Evolutionary conservation across 106 monocot species (phyloP).

Genomic region (Narthecium ossifragum): DNA sequence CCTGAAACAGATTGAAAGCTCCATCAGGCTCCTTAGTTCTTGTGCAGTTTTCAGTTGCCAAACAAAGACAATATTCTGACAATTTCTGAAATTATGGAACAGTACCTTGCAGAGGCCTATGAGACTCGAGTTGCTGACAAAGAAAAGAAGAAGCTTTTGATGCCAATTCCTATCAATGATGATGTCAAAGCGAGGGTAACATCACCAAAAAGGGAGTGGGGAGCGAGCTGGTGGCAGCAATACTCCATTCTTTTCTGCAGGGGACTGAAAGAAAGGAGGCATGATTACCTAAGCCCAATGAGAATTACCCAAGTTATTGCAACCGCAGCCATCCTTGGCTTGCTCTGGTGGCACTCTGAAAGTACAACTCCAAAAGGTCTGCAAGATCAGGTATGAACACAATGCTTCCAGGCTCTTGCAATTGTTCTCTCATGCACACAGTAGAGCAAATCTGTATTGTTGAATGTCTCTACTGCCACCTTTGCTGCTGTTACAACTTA

Average conservation of each 20-base stretch:
- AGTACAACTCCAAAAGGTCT: conserved; percentile 49
- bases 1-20: too few relatives aligned
- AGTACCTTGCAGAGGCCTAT: conserved; percentile 86
- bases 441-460: too few relatives aligned
- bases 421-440: too few relatives aligned
- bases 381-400: conserved; percentile 66
- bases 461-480: too few relatives aligned
- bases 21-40: too few relatives aligned
- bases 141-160: conserved; percentile 44
- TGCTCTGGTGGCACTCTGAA: conserved; percentile 90
- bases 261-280: conserved; percentile 78
- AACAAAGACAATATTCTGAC: background rate
- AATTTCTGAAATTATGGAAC: conserved; percentile 17
- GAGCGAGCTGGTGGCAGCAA: conserved; percentile 78
- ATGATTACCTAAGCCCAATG: conserved; percentile 91
- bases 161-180: conserved; percentile 41
- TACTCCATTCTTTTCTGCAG: conserved; percentile 63
- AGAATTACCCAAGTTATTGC: conserved; percentile 82
- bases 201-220: conserved; percentile 71
- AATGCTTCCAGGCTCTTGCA: too few relatives aligned
- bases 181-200: conserved; percentile 47
- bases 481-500: too few relatives aligned
- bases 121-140: conserved; percentile 57
- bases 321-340: conserved; percentile 71
- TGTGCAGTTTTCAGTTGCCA: too few relatives aligned